Evolutionary conservation across 2,329 filamentous ascomycete species (phyloP), one percentile per base, ranked within the genome.

Genomic region (Myriosclerotinia curreyana): DNA sequence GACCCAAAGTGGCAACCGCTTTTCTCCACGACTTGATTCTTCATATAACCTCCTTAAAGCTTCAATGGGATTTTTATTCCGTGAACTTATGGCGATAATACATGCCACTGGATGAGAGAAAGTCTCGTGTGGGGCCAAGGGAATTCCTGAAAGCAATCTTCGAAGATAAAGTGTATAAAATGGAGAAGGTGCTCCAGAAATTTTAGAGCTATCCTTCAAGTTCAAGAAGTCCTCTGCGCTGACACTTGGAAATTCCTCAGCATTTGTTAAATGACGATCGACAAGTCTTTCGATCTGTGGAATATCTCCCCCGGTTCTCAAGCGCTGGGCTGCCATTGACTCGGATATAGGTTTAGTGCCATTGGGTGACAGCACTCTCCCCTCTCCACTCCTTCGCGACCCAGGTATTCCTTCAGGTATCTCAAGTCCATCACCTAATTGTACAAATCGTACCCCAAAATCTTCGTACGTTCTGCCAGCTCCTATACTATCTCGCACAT

Each of bases 51-150:
- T 87, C 62, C 93, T 83, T 51, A 99, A 81, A 64, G 95, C 90
- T 74, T 96, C 92, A 68, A 98, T 93, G 0, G 96, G 94, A 20
- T 86, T 81, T 38, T 85, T 80, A 70, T 92, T 96, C 65, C 90
- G 86, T 12, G 95, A 98, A 75, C 92, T 98, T 72, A 98, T 96
- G 34, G 92, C 92, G 75, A 98, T 94, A 49, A 99, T 86, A 72
- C 92, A 94, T 7, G 94, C 93, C 28, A 98, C 94, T 0, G 96
- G 95, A 75, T 99, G 95, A 6, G 90, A 86, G 76, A 98, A 96
- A 0, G 95, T 95, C 77, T 99, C 95, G 71, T 97, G 92, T 0
- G 92, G 87, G 4, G 88, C 85, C 52, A 96, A 79, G 1, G 91
- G 86, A 49, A 94, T 79, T 17, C 89, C 88, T 0, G 92, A 96